Conservation (phyloP, 495 filamentous ascomycete species). For the Trichoderma virens region DNA sequence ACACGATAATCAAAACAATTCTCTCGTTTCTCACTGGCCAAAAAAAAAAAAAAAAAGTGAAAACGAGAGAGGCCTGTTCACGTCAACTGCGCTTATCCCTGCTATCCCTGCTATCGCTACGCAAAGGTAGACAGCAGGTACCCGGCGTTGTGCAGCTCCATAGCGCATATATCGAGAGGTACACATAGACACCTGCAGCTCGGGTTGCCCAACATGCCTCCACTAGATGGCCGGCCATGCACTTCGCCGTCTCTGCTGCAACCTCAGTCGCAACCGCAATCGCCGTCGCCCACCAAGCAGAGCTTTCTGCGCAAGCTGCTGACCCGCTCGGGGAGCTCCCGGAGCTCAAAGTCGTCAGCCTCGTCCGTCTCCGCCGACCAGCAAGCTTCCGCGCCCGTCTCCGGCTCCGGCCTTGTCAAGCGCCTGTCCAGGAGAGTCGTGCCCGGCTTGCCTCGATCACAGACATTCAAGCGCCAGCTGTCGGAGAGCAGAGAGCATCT, state of each 20-base stretch:
- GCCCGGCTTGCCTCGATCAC: constrained; percentile 65
- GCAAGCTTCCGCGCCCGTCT: background rate
- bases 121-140: background rate
- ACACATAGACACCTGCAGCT: background rate
- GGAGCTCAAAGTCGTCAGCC: background rate
- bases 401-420: background rate
- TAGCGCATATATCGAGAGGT: background rate
- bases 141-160: background rate
- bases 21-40: background rate
- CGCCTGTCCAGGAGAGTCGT: constrained; percentile 63
- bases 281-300: background rate
- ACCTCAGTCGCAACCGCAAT: background rate
- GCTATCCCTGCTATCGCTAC: too few species aligned
- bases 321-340: background rate
- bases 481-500: constrained; percentile 71
- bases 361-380: background rate
- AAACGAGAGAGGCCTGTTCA: too few species aligned
- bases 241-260: background rate
- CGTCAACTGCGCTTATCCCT: too few species aligned
- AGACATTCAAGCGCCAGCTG: constrained; percentile 72
- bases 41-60: background rate
- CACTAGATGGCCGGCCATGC: background rate
- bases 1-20: background rate
- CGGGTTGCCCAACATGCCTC: background rate
- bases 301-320: constrained; percentile 3